phyloP scores from a whole-genome alignment of 129 eudicot species.

The Helichrysum umbraculigerum region DNA sequence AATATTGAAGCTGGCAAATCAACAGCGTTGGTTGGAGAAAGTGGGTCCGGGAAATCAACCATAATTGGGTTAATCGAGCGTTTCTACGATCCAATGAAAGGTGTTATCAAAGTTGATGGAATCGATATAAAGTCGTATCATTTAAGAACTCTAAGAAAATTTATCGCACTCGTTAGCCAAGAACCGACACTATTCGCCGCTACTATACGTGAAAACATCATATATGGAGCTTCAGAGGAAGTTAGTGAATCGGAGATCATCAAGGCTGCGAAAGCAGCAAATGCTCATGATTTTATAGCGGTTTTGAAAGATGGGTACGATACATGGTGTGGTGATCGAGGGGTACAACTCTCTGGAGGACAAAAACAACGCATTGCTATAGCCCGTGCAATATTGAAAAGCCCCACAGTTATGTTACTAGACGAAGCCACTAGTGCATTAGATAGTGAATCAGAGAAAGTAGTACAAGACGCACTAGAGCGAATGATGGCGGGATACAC shows the following conservation, averaged over 20 bases:
- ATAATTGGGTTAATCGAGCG: slow-evolving; percentile 72
- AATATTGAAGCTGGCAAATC: slow-evolving; percentile 74
- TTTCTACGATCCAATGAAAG: slow-evolving; percentile 71
- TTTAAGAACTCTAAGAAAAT: slow-evolving; percentile 63
- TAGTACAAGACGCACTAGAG: slow-evolving; percentile 76
- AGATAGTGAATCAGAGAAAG: slow-evolving; percentile 82
- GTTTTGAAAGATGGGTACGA: slow-evolving; percentile 70
- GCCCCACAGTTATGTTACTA: slow-evolving; percentile 51
- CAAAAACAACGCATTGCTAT: slow-evolving; percentile 29
- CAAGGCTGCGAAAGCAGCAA: slow-evolving; percentile 78
- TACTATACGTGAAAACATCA: slow-evolving; percentile 62
- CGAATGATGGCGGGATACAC: slow-evolving; percentile 77
- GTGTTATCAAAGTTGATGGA: slow-evolving; percentile 68
- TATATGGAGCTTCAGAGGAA: slow-evolving; percentile 56
- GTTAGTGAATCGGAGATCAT: slow-evolving; percentile 58
- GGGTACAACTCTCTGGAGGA: slow-evolving; percentile 68
- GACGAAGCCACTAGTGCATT: slow-evolving; percentile 93
- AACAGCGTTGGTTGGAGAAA: slow-evolving; percentile 81
- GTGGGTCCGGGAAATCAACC: slow-evolving; percentile 94
- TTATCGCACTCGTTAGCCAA: slow-evolving; percentile 86
- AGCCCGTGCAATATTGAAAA: slow-evolving; percentile 67
- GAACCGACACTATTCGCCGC: slow-evolving; percentile 77
- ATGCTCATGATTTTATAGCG: slow-evolving; percentile 72
- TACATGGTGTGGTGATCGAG: slow-evolving; percentile 78
- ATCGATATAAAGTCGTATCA: slow-evolving; percentile 60